Evolutionary conservation across 345 rosid species (phyloP).

Genomic region (Eucalyptus sideroxylon): DNA sequence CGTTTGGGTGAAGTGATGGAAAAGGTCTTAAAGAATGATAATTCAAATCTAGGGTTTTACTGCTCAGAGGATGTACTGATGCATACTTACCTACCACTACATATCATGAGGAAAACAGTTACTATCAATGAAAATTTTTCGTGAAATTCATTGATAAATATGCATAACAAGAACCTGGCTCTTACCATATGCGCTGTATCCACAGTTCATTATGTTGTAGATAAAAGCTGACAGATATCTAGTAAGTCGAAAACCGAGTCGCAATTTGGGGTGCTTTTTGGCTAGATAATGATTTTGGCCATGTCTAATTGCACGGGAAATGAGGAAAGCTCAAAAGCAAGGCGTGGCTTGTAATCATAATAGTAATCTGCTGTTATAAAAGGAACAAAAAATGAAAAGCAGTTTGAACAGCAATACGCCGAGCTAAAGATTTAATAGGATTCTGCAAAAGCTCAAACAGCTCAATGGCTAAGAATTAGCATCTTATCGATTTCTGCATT

Average conservation of each 20-base stretch:
- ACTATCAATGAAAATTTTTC: fast-evolving
- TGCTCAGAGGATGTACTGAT: background rate
- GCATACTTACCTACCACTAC: background rate
- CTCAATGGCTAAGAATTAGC: background rate
- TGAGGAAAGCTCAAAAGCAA: slow-evolving; percentile 3
- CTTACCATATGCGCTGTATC: background rate
- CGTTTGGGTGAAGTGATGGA: background rate
- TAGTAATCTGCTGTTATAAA: background rate
- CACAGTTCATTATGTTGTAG: background rate
- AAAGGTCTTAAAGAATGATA: background rate
- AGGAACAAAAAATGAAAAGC: background rate
- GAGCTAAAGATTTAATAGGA: background rate
- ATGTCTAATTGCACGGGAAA: slow-evolving; percentile 12
- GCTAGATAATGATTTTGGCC: slow-evolving; percentile 22
- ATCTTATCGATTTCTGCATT: background rate
- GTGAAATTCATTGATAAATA: background rate
- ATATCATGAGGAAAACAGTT: background rate
- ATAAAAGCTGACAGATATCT: background rate
- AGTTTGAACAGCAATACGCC: background rate
- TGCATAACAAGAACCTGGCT: background rate
- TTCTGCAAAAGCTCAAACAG: background rate
- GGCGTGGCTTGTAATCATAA: background rate
- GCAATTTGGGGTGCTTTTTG: background rate
- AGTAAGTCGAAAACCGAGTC: background rate
- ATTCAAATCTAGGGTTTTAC: background rate